Evolutionary conservation across 352 stramenopile genomes (phyloP).

Genomic region (Phytophthora megakarya): DNA sequence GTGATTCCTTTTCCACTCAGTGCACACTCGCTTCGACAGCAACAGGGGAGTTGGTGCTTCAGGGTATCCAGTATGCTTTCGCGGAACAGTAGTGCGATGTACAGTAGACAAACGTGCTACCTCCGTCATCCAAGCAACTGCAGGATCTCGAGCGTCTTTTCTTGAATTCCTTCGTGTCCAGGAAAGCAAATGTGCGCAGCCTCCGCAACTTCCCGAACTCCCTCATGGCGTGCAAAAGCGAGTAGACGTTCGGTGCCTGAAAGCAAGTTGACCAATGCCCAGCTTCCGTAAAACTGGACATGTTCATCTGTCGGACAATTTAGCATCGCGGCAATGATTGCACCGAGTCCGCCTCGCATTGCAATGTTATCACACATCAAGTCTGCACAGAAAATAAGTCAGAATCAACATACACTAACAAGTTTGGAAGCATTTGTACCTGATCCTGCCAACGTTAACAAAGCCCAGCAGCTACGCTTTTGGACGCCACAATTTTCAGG

Average conservation of each 20-base stretch:
- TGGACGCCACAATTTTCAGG: constrained; percentile 71
- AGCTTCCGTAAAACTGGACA: constrained; percentile 70
- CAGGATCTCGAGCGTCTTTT: constrained; percentile 78
- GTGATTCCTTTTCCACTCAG: constrained; percentile 46
- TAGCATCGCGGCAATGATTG: constrained; percentile 74
- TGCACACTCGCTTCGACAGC: constrained; percentile 36
- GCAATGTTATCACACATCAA: constrained; percentile 72
- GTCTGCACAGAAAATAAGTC: constrained; percentile 35
- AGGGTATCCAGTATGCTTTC: constrained; percentile 53
- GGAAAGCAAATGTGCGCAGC: constrained; percentile 82
- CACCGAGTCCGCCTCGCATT: constrained; percentile 62
- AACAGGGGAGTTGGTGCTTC: constrained; percentile 41
- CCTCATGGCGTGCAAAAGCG: constrained; percentile 64
- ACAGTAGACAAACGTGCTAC: constrained; percentile 27
- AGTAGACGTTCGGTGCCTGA: constrained; percentile 53
- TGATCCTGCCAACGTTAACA: constrained; percentile 82
- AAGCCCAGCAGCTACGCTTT: constrained; percentile 80
- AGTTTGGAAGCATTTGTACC: constrained; percentile 32
- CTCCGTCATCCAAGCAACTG: constrained; percentile 38
- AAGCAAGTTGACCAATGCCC: constrained; percentile 75
- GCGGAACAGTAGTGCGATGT: constrained; percentile 29
- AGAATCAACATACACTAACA: background rate
- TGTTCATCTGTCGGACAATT: constrained; percentile 66
- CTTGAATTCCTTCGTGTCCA: constrained; percentile 75
- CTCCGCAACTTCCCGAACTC: constrained; percentile 83